Evolutionary conservation across 164 flowering plant species (phyloP).

Genomic region (Magnolia sinica): DNA sequence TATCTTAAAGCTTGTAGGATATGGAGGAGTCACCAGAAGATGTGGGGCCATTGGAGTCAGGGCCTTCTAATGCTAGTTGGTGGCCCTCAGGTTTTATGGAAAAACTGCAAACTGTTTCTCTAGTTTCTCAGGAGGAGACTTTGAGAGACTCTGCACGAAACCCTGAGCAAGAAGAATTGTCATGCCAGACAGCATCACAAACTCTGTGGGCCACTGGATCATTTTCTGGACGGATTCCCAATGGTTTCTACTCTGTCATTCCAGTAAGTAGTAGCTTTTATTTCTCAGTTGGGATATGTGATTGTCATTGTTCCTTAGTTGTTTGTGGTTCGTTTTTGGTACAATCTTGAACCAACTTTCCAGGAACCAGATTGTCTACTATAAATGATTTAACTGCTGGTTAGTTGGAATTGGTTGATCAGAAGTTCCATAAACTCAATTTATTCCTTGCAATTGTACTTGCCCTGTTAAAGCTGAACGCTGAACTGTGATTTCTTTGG

Average conservation of each 20-base stretch:
- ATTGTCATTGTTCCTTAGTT: background rate
- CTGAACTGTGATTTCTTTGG: background rate
- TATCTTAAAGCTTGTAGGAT: conserved; percentile 30
- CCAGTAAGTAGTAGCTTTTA: conserved; percentile 52
- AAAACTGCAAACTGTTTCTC: conserved; percentile 67
- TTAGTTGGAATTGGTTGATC: background rate
- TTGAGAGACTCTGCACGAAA: conserved; percentile 33
- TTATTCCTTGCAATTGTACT: background rate
- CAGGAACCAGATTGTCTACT: background rate
- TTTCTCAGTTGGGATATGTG: background rate
- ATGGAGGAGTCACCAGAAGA: conserved; percentile 87
- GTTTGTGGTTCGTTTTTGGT: background rate
- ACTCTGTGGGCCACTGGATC: conserved; percentile 84
- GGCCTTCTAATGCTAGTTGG: conserved; percentile 65
- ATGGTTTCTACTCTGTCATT: conserved; percentile 90
- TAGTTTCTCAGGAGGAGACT: conserved; percentile 53
- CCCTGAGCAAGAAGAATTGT: conserved; percentile 44
- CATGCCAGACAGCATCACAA: conserved; percentile 64
- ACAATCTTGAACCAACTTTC: background rate
- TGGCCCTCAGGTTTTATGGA: conserved; percentile 78
- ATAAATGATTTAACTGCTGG: background rate
- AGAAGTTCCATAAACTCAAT: background rate
- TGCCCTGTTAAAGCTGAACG: background rate
- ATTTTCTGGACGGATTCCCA: conserved; percentile 80
- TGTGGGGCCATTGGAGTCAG: conserved; percentile 57